phyloP scores from a whole-genome alignment of 306 rosid species.

The Abrus precatorius region DNA sequence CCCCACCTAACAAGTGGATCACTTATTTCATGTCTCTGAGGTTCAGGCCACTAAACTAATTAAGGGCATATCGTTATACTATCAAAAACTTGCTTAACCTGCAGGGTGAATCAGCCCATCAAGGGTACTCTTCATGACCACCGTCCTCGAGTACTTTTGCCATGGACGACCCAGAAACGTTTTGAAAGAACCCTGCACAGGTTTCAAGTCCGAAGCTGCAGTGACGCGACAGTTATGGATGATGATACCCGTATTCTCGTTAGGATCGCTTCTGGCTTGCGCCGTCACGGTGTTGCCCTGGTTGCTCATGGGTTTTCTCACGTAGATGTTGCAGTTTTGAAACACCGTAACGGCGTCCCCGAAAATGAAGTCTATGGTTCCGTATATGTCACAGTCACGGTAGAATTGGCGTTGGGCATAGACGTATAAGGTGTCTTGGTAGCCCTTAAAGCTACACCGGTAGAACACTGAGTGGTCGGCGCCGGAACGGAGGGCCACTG shows the following conservation, averaged over 20 bases:
- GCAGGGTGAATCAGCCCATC: constrained; percentile 56
- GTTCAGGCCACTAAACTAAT: no score
- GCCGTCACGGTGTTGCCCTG: constrained; percentile 76
- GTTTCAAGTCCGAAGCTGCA: constrained; percentile 56
- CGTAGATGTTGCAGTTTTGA: constrained; percentile 75
- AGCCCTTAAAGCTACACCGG: constrained; percentile 80
- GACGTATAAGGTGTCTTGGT: constrained; percentile 85
- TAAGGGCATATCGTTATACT: no score
- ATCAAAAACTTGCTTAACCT: background rate
- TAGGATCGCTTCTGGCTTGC: constrained; percentile 72
- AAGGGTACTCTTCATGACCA: constrained; percentile 66
- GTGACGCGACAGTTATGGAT: constrained; percentile 62
- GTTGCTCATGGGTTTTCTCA: constrained; percentile 59
- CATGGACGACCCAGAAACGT: constrained; percentile 85
- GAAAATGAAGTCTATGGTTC: constrained; percentile 82
- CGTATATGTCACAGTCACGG: constrained; percentile 79
- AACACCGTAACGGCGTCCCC: constrained; percentile 66
- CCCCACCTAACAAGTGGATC: no score
- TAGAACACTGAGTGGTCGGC: constrained; percentile 73
- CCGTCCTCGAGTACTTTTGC: constrained; percentile 75
- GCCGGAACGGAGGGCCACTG: constrained; percentile 79
- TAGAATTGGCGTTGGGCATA: constrained; percentile 80
- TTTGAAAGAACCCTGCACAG: constrained; percentile 44
- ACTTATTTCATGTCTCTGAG: no score
- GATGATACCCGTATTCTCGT: constrained; percentile 75